Percentiles rank a stretch among this genome's conserved stretches.
Evolutionary conservation across 1,139 yeast species (phyloP).

Genomic region (Scheffersomyces stambukii): DNA sequence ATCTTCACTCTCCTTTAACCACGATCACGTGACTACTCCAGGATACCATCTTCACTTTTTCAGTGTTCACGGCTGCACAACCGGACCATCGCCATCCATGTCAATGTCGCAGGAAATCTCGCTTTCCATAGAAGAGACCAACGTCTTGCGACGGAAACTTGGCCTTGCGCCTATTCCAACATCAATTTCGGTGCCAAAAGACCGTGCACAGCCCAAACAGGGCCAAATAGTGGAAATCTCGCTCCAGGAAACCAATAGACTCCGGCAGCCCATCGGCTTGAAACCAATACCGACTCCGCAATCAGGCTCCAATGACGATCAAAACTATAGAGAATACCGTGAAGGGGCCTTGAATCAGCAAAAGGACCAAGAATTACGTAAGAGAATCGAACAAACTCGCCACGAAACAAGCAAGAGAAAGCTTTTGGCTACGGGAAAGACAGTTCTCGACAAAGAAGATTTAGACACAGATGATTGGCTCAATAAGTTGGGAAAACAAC

Average conservation of each 20-base stretch:
- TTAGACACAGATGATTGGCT: conserved; percentile 41
- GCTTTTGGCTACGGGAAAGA: conserved; percentile 14
- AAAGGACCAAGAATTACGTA: conserved; percentile 10
- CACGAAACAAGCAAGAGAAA: conserved; percentile 13
- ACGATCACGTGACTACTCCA: no score
- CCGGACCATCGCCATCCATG: conserved; percentile 1
- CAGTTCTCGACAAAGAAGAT: conserved; percentile 22
- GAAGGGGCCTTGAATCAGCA: conserved; percentile 5
- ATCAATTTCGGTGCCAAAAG: conserved; percentile 2
- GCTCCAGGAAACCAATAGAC: conserved; percentile 35
- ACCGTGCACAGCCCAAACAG: conserved; percentile 2
- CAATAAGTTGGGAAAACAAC: conserved; percentile 14
- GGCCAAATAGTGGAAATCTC: conserved; percentile 26
- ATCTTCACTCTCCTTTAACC: no score
- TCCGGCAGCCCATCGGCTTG: conserved; percentile 29
- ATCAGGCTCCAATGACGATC: conserved; percentile 1
- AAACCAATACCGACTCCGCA: conserved; percentile 20
- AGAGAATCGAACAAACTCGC: conserved; percentile 14
- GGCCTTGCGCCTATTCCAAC: conserved; percentile 29
- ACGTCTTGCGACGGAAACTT: conserved; percentile 26
- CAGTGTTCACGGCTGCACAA: no score
- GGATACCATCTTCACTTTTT: no score
- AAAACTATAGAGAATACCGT: conserved; percentile 16
- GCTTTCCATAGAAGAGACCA: conserved; percentile 35
- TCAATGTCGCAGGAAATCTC: conserved; percentile 24